Conservation (phyloP, 2,329 filamentous ascomycete genomes). For the Botrytis pseudocinerea region DNA sequence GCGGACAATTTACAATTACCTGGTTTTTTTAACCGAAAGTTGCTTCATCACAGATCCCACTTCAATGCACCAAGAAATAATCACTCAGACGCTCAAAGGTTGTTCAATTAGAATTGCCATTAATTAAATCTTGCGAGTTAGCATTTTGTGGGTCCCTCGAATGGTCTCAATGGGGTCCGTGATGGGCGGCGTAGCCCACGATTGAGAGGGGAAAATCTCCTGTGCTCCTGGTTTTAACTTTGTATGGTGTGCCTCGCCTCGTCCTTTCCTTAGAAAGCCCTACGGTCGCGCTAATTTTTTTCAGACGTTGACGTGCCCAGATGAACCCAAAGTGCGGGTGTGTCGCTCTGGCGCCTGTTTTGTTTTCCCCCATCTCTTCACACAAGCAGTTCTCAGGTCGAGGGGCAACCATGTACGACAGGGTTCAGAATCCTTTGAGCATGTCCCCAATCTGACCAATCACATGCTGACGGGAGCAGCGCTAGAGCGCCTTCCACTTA, state of each 20-base stretch:
- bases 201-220: constrained; percentile 21
- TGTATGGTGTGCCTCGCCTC: constrained; percentile 23
- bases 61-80: background rate
- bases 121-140: constrained; percentile 12
- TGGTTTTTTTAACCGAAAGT: background rate
- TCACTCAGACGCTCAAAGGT: background rate
- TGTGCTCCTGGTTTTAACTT: constrained; percentile 1
- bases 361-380: constrained; percentile 21
- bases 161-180: constrained; percentile 22
- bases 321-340: constrained; percentile 42
- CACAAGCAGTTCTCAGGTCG: constrained; percentile 14
- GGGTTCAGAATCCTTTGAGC: constrained; percentile 22
- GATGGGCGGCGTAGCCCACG: constrained; percentile 21
- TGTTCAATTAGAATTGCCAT: constrained; percentile 18
- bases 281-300: constrained; percentile 23
- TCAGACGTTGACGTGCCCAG: constrained; percentile 34
- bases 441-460: constrained; percentile 23
- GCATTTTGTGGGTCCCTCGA: background rate
- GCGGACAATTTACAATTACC: constrained; percentile 1
- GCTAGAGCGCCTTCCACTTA: constrained; percentile 24
- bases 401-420: constrained; percentile 20
- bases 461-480: constrained; percentile 22
- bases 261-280: constrained; percentile 20
- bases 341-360: constrained; percentile 25
- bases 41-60: constrained; percentile 12